These are phyloP conservation scores for Colletotrichum truncatum DNA, from an alignment of 2,329 filamentous ascomycete species.

Conservation along the genomic window DNA sequence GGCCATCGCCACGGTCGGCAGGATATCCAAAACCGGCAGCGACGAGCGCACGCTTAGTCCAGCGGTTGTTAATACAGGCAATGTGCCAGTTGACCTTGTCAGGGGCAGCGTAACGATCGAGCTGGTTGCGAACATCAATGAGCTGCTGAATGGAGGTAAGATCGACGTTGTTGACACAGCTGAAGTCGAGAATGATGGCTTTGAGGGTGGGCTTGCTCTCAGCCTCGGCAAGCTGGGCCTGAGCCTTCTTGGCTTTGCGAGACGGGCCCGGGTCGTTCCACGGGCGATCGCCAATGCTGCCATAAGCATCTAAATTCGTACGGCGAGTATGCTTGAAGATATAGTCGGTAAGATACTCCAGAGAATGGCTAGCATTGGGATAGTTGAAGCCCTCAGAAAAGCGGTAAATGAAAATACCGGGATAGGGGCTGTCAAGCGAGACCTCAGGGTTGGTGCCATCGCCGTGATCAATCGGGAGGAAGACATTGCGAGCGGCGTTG, in stretches of 20 bases:
- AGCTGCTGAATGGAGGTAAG: slow-evolving; percentile 91
- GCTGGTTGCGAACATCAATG: slow-evolving; percentile 93
- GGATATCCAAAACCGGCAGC: slow-evolving; percentile 91
- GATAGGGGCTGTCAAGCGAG: slow-evolving; percentile 82
- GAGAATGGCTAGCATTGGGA: slow-evolving; percentile 88
- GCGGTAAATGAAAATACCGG: slow-evolving; percentile 94
- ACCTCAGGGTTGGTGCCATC: slow-evolving; percentile 92
- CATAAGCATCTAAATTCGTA: slow-evolving; percentile 75
- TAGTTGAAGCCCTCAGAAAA: slow-evolving; percentile 97
- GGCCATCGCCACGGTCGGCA: slow-evolving; percentile 54
- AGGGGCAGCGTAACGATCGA: slow-evolving; percentile 85
- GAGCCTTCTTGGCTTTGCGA: slow-evolving; percentile 52
- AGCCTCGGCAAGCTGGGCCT: slow-evolving; percentile 49
- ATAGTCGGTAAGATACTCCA: slow-evolving; percentile 78
- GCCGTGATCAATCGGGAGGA: slow-evolving; percentile 85
- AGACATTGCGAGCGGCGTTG: slow-evolving; percentile 76
- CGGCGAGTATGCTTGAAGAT: slow-evolving; percentile 79
- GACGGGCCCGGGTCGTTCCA: slow-evolving; percentile 94
- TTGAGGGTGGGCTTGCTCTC: slow-evolving; percentile 74
- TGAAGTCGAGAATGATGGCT: slow-evolving; percentile 94
- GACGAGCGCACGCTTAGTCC: slow-evolving; percentile 91
- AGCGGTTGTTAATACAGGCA: slow-evolving; percentile 91
- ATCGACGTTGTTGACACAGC: slow-evolving; percentile 92
- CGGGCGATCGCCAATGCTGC: slow-evolving; percentile 78
- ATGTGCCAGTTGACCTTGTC: slow-evolving; percentile 94